Conservation (phyloP, 75 land plant species). For the Gnetum montanum region DNA sequence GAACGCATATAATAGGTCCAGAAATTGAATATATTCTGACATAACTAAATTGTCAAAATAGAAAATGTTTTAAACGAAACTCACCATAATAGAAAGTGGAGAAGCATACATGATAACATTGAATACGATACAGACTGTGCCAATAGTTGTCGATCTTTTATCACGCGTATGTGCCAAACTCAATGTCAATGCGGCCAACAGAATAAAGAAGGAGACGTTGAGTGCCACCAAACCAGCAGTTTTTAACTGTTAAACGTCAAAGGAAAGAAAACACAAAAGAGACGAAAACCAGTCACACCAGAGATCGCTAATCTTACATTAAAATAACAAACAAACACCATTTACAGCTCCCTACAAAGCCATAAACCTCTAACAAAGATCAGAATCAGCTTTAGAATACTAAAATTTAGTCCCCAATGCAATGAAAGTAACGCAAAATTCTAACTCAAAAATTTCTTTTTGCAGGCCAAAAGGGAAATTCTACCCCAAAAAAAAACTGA, state of each 20-base stretch:
- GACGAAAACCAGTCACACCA: too few species aligned
- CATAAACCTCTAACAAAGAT: too few species aligned
- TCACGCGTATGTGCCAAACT: conserved; percentile 1
- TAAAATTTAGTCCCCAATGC: too few species aligned
- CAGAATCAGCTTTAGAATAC: too few species aligned
- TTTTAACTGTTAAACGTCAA: conserved; percentile 15
- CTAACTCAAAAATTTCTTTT: neutral
- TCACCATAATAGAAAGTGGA: conserved; percentile 56
- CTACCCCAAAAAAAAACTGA: too few species aligned
- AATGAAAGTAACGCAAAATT: neutral
- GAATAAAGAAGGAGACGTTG: conserved; percentile 13
- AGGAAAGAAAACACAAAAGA: neutral
- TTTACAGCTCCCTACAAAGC: neutral
- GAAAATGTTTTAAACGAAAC: neutral
- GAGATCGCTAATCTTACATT: neutral
- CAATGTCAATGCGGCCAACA: conserved; percentile 8
- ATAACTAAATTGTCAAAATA: neutral
- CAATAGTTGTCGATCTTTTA: conserved; percentile 21
- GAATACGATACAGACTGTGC: conserved; percentile 28
- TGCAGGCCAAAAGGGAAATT: too few species aligned
- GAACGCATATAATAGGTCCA: neutral
- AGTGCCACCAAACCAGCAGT: conserved; percentile 3
- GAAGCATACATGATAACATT: conserved; percentile 53
- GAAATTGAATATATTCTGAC: neutral
- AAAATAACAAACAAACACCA: neutral